Percentiles rank a stretch among this genome's conserved stretches.
Conservation (phyloP, 2,329 filamentous ascomycete species). For the Colletotrichum somersetense region DNA sequence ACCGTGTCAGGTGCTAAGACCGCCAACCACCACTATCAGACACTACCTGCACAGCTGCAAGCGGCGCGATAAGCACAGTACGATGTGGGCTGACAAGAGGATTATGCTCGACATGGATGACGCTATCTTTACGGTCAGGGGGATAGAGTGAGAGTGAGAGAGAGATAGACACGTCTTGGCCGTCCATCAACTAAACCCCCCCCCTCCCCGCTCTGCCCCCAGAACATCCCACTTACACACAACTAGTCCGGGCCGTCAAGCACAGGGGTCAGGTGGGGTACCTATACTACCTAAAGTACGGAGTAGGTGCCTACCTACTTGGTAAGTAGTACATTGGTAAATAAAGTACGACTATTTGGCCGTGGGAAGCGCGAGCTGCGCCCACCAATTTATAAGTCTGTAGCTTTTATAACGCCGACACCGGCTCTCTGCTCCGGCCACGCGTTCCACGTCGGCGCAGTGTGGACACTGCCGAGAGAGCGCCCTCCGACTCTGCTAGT, state of each 20-base stretch:
- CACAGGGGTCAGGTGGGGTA: conserved; percentile 32
- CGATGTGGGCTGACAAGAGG: not conserved
- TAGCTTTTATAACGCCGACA: conserved; percentile 25
- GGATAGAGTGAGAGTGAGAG: too few species aligned
- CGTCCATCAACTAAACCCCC: not conserved
- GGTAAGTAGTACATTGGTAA: too few species aligned
- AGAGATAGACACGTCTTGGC: not conserved
- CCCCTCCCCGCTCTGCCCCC: not conserved
- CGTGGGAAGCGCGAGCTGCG: conserved; percentile 31
- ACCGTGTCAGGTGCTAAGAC: conserved; percentile 37
- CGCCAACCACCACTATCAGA: conserved; percentile 19
- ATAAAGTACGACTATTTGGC: not conserved
- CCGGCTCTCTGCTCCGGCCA: conserved; percentile 25
- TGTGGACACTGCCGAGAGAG: conserved; percentile 9
- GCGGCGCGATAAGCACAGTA: conserved; percentile 36
- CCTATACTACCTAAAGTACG: not conserved
- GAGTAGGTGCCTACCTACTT: too few species aligned
- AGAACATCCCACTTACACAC: conserved; percentile 33
- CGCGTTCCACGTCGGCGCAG: conserved; percentile 2
- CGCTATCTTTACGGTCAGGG: conserved; percentile 31
- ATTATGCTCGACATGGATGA: conserved; percentile 30
- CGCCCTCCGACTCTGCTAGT: conserved; percentile 15
- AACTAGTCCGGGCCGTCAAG: conserved; percentile 21
- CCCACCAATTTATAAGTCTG: not conserved
- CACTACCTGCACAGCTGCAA: conserved; percentile 11